A percentile compares a stretch with the other conserved stretches of the same genome.
Evolutionary conservation across 768 basidiomycete species (phyloP).

Genomic region (Jaapia argillacea): DNA sequence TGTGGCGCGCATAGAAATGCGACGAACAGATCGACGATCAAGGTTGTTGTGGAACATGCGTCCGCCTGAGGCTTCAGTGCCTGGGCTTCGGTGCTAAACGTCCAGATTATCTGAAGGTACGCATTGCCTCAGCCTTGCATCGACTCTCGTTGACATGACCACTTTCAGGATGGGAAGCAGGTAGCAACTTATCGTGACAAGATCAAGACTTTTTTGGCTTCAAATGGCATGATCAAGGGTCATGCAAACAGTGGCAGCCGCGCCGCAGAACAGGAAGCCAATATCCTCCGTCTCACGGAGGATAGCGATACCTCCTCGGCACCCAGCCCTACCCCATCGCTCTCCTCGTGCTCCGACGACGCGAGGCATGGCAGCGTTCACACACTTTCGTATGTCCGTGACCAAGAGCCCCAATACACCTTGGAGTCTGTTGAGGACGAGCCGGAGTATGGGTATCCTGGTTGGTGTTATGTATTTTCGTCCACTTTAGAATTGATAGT

Average conservation of each 20-base stretch:
- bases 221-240: conserved; percentile 86
- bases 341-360: conserved; percentile 15
- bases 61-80: conserved; percentile 73
- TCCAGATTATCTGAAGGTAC: conserved; percentile 76
- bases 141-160: conserved; percentile 2
- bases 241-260: conserved; percentile 66
- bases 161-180: conserved; percentile 52
- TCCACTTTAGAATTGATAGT: too few relatives aligned
- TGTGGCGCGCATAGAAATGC: conserved; percentile 64
- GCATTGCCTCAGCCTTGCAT: conserved; percentile 18
- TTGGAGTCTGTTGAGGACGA: too few relatives aligned
- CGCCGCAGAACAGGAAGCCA: conserved; percentile 42
- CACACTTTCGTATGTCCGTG: conserved; percentile 21
- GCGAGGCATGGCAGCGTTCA: conserved; percentile 28
- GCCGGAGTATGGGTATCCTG: too few relatives aligned
- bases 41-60: conserved; percentile 66
- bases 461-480: too few relatives aligned
- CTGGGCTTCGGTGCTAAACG: conserved; percentile 81
- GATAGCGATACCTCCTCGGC: conserved; percentile 32
- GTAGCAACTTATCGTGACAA: conserved; percentile 63
- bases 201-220: conserved; percentile 70
- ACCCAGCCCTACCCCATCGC: conserved; percentile 38
- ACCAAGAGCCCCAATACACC: conserved; percentile 3
- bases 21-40: conserved; percentile 59
- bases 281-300: conserved; percentile 41